Percentiles rank a stretch among this genome's conserved stretches.
Conservation (phyloP, 495 filamentous ascomycete species). For the Aspergillus olivimuriae region DNA sequence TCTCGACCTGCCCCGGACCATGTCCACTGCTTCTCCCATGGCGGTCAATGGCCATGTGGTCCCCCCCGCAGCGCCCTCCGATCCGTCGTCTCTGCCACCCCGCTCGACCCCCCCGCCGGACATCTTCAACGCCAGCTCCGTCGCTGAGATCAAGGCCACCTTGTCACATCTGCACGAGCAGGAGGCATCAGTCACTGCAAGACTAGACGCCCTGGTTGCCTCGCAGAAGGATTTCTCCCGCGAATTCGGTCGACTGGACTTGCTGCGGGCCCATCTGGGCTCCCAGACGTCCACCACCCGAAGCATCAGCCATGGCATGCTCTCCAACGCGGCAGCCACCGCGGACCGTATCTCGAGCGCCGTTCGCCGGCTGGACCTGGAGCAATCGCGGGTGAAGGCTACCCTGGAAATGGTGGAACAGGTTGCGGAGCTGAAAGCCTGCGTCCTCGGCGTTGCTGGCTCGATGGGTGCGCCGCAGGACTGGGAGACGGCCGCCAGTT, state of each 20-base stretch:
- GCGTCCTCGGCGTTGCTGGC: constrained; percentile 88
- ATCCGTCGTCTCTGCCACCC: constrained; percentile 8
- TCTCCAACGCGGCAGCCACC: constrained; percentile 75
- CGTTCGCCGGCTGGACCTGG: constrained; percentile 78
- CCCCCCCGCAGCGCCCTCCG: constrained; percentile 9
- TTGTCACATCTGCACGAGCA: constrained; percentile 67
- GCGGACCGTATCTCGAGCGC: constrained; percentile 80
- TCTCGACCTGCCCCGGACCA: no score
- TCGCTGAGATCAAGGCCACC: constrained; percentile 71
- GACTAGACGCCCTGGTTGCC: constrained; percentile 67
- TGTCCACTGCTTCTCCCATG: constrained; percentile 16
- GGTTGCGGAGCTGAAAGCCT: constrained; percentile 92
- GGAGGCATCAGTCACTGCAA: constrained; percentile 65
- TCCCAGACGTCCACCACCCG: constrained; percentile 81
- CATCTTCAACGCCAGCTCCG: constrained; percentile 63
- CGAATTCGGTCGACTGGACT: constrained; percentile 79
- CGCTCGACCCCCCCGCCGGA: constrained; percentile 22
- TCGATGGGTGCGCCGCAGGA: constrained; percentile 98
- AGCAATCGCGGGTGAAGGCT: constrained; percentile 82
- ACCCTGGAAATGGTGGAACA: constrained; percentile 92
- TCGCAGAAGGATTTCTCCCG: constrained; percentile 79
- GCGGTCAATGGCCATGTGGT: constrained; percentile 25
- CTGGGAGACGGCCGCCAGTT: constrained; percentile 93
- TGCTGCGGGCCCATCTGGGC: constrained; percentile 81
- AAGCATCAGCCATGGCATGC: constrained; percentile 78